Evolutionary conservation across 495 filamentous ascomycete species (phyloP), one percentile per base, ranked within the genome.

Genomic region (Neurospora sp.): DNA sequence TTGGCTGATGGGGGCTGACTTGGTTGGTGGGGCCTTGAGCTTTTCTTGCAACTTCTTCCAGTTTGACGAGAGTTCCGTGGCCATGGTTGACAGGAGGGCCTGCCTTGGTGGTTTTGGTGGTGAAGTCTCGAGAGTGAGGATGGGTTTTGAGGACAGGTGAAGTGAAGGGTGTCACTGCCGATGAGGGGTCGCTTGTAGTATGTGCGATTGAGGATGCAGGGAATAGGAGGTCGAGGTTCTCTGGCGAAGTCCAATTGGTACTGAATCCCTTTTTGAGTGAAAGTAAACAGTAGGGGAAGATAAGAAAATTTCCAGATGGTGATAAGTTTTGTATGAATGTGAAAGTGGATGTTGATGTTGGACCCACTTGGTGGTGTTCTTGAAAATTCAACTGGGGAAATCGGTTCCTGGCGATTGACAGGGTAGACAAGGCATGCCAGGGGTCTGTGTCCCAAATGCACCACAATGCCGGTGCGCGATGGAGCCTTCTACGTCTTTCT

Each of bases 41-140:
- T 85, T 86, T 73, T 82, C 87, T 84, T 92, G 90, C 72, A 93
- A 85, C 80, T 89, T 92, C 77, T 92, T 91, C 90, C 91, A 93
- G 82, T 94, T 94, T 72, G 85, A 85, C 2, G 86, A 88, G 40
- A 88, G 80, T 69, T 83, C 81, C 37, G 79, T 69, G 74, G 73
- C 79, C 83, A 83, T 84, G 76, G n/a, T 71, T 20, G 45, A 53
- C 45, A 53, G 45, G 45, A 53, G 45, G 53, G 22, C 53, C 53
- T 65, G 53, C 53, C 53, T 61, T 17, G 12, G 53, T 27, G 44
- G n/a, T 20, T 44, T 45, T 48, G 53, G 14, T 31, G 53, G 6
- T 65, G 53, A 65, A 31, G 53, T 61, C 44, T 48, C 41, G 44
- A 48, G 16, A 14, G 6, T 45, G 42, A n/a, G 16, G 42, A 0